phyloP scores from a whole-genome alignment of 1,139 yeast genomes.

The Yamadazyma diddensiae region DNA sequence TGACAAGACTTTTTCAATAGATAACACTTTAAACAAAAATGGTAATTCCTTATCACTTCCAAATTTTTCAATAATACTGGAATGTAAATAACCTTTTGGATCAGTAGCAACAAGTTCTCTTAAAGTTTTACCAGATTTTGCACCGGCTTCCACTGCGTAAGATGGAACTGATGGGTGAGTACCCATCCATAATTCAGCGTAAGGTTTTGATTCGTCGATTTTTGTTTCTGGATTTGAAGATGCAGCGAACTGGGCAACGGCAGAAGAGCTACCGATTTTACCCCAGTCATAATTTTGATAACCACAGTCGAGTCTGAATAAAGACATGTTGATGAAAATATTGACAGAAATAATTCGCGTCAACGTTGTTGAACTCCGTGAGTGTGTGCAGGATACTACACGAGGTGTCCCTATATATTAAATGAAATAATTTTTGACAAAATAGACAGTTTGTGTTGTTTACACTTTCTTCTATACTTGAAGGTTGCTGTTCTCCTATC shows the following conservation, averaged over 20 bases:
- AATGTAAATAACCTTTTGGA: constrained; percentile 61
- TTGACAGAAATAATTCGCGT: no score
- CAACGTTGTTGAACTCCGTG: no score
- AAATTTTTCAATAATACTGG: constrained; percentile 59
- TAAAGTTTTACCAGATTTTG: constrained; percentile 43
- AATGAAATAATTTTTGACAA: no score
- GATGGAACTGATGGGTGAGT: constrained; percentile 94
- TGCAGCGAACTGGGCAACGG: constrained; percentile 85
- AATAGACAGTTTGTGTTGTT: no score
- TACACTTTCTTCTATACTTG: no score
- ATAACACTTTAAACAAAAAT: constrained; percentile 86
- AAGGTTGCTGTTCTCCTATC: no score
- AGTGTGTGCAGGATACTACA: no score
- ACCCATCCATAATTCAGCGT: constrained; percentile 98
- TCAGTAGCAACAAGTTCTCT: constrained; percentile 60
- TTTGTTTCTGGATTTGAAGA: constrained; percentile 55
- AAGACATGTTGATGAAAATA: constrained; percentile 12
- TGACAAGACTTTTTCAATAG: constrained; percentile 86
- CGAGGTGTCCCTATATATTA: no score
- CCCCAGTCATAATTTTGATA: constrained; percentile 84
- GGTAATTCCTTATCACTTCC: constrained; percentile 75
- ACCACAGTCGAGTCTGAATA: constrained; percentile 52
- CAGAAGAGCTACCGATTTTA: constrained; percentile 75
- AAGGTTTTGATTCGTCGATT: constrained; percentile 73
- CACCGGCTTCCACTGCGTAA: constrained; percentile 42